phyloP scores from a whole-genome alignment of 2,329 filamentous ascomycete genomes.

The Cladophialophora carrionii region DNA sequence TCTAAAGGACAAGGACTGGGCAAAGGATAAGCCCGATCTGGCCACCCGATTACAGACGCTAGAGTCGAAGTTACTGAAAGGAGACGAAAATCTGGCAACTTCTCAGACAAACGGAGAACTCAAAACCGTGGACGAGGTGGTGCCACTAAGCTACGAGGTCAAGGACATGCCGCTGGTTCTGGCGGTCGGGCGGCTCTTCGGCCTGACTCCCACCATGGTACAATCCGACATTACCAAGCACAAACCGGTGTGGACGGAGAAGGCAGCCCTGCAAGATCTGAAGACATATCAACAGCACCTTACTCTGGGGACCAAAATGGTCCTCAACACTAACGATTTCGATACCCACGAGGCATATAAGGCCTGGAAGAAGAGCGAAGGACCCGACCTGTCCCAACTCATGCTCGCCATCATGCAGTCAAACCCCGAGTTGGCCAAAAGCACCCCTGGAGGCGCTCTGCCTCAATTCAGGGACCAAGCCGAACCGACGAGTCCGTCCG shows the following conservation, averaged over 20 bases:
- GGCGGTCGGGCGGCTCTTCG: conserved; percentile 83
- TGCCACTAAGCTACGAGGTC: conserved; percentile 85
- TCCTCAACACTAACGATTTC: conserved; percentile 82
- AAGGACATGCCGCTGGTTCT: conserved; percentile 97
- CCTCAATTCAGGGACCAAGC: conserved; percentile 58
- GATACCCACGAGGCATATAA: conserved; percentile 86
- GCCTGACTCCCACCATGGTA: conserved; percentile 73
- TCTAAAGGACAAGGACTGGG: conserved; percentile 80
- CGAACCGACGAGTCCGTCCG: conserved; percentile 44
- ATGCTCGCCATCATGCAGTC: conserved; percentile 87
- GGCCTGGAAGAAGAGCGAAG: conserved; percentile 88
- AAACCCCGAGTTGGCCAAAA: conserved; percentile 82
- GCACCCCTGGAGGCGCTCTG: conserved; percentile 63
- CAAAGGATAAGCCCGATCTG: conserved; percentile 82
- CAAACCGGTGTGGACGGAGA: conserved; percentile 82
- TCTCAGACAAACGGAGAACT: conserved; percentile 57
- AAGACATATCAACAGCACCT: conserved; percentile 92
- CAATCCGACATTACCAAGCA: conserved; percentile 86
- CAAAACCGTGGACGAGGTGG: conserved; percentile 75
- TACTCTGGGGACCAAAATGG: conserved; percentile 75
- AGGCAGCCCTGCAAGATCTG: conserved; percentile 84
- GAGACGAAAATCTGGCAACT: conserved; percentile 84
- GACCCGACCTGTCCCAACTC: conserved; percentile 84
- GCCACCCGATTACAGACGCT: conserved; percentile 75
- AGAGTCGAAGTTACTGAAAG: conserved; percentile 90